Evolutionary conservation across 139 green algal species (phyloP).

Genomic region (Closterium sp.): DNA sequence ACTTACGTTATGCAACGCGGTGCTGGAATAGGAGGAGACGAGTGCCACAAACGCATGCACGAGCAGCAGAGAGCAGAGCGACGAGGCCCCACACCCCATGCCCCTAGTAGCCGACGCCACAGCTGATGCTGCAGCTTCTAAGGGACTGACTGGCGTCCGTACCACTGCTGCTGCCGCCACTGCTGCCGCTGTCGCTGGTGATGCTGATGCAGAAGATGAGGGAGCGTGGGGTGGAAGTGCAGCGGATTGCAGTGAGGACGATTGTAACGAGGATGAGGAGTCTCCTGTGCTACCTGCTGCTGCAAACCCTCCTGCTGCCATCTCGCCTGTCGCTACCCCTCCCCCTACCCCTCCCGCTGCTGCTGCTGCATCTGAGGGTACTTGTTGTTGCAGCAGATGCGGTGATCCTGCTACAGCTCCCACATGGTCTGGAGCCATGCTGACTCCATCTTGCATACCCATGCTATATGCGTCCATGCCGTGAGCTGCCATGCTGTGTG

Average conservation of each 20-base stretch:
- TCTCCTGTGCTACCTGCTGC: no score
- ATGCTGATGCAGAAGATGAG: not conserved
- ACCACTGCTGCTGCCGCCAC: not conserved
- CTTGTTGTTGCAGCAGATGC: not conserved
- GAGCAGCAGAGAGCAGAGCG: slow-evolving; percentile 46
- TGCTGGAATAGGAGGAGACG: slow-evolving; percentile 51
- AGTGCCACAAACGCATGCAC: slow-evolving; percentile 68
- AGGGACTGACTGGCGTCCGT: not conserved
- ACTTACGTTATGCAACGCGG: no score
- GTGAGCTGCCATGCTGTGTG: no score
- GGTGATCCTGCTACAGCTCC: not conserved
- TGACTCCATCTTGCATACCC: not conserved
- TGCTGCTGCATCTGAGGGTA: not conserved
- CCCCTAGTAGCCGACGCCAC: not conserved
- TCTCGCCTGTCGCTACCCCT: not conserved
- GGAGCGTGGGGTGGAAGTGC: not conserved
- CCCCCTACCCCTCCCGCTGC: no score
- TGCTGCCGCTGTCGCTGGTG: not conserved
- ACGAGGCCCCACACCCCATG: not conserved
- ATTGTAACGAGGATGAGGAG: not conserved
- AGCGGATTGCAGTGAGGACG: not conserved
- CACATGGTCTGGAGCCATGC: not conserved
- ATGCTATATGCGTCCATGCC: no score
- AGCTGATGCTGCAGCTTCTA: not conserved
- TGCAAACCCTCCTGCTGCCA: not conserved